Evolutionary conservation across 441 rosid genomes (phyloP), one percentile per base, ranked within the genome.

Genomic region (Erysimum cheiri): DNA sequence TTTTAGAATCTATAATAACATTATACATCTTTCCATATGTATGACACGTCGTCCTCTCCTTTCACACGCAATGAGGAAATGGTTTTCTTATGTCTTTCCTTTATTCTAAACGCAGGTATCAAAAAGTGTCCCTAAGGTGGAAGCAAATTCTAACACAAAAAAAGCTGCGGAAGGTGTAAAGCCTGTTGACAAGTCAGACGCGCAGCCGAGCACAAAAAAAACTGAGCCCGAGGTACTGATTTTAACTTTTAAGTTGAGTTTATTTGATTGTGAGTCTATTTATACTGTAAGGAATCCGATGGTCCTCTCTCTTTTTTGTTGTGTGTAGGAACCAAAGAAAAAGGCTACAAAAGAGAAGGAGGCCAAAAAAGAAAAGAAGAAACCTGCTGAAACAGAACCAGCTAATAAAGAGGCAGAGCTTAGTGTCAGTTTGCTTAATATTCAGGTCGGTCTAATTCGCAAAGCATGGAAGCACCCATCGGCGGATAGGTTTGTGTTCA

Each of bases 281-380:
- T 15, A 60, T 15, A 3, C 8, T 43, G 22, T 52, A 32, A 22
- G 24, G 43, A 50, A 22, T 32, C 39, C 0, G 43, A 54, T 8
- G 14, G 35, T 43, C 66, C 29, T 22, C 54, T 54, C 39, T 10
- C 14, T 59, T 36, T 8, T 8, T 33, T 17, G 3, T 32, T 71
- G 54, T 15, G n/a, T 70, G 9, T 53, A 70, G 69, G 79, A 73
- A 73, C 71, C 55, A 19, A 79, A 89, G 92, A 85, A 82, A 66
- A 87, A 86, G 64, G 80, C 68, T 13, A 62, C 76, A 8, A 87
- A 71, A 47, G 83, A 78, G 58, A 78, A 78, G 60, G 76, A 69
- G 3, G 75, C 70, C 14, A 73, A 60, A 39, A 81, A 71, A 69
- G 97, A 87, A 72, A 88, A 85, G 84, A 86, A 90, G 81, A 88